Percentiles rank a stretch among this genome's conserved stretches.
Evolutionary conservation across 2,329 filamentous ascomycete species (phyloP).

Genomic region (Pseudonectria foliicola): DNA sequence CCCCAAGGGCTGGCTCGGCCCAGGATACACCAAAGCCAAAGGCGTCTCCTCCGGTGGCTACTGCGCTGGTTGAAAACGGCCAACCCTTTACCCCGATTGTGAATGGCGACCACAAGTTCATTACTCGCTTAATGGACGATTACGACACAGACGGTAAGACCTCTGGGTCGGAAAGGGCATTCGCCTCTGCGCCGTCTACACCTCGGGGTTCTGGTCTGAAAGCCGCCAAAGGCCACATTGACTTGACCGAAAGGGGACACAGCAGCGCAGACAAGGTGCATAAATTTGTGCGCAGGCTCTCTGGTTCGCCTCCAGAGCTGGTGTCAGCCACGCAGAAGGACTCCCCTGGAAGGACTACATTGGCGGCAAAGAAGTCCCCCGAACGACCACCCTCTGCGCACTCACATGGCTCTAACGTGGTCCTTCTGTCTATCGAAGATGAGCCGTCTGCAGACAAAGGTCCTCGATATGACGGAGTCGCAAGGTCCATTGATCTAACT

Average conservation of each 20-base stretch:
- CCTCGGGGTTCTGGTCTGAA: slow-evolving; percentile 4
- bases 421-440: slow-evolving; percentile 14
- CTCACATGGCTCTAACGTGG: background rate
- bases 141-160: slow-evolving; percentile 13
- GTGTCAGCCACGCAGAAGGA: slow-evolving; percentile 4
- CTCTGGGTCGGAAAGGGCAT: slow-evolving; percentile 11
- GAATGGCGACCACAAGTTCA: slow-evolving; percentile 11
- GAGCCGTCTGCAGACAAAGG: slow-evolving; percentile 5
- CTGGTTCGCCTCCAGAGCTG: slow-evolving; percentile 7
- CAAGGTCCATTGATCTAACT: slow-evolving; percentile 15
- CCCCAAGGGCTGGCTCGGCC: no score
- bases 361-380: slow-evolving; percentile 4
- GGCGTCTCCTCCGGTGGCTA: background rate
- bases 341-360: background rate
- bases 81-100: slow-evolving; percentile 6
- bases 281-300: slow-evolving; percentile 11
- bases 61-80: slow-evolving; percentile 3
- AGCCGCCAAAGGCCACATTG: slow-evolving; percentile 5
- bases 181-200: slow-evolving; percentile 17
- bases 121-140: slow-evolving; percentile 12
- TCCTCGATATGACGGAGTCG: slow-evolving; percentile 27
- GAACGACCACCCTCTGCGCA: slow-evolving; percentile 1
- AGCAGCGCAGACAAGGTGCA: background rate
- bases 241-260: slow-evolving; percentile 7
- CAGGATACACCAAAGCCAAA: slow-evolving; percentile 2